Evolutionary conservation across 2,329 filamentous ascomycete species (phyloP), one percentile per base, ranked within the genome.

Genomic region (Diaporthe sp.): DNA sequence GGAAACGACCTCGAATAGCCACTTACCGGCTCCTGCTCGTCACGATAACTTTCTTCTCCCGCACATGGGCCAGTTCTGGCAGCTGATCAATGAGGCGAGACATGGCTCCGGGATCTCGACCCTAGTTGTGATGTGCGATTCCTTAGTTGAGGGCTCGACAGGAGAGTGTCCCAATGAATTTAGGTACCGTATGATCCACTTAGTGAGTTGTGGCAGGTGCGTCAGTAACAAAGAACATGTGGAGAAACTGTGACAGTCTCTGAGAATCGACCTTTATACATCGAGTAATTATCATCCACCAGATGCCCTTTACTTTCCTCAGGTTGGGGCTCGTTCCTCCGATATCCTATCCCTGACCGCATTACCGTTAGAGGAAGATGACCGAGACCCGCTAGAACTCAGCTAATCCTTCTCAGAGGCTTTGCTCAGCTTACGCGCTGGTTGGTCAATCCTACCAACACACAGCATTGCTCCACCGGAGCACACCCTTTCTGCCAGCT

Each of bases 1-100:
- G 8, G 10, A 10, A 15, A 44, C 67, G 6, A 34, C 28, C 34
- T 28, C 8, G 7, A 8, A 13, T 39, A 22, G 9, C 4, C 44
- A 55, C 81, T 72, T 75, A 84, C 83, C 84, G 82, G n/a, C 82
- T 81, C n/a, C 81, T 81, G 61, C 83, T 85, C 39, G 84, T 78
- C 25, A 85, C 81, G 58, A 86, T 80, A 13, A 85, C 73, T 74
- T 83, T 84, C 78, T 82, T 83, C 31, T 81, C 80, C 68, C 79
- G 74, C 8, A 81, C 79, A 55, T 80, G 77, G 28, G 79, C 75
- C 15, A 83, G 84, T 13, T 78, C 77, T 12, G 83, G 82, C n/a
- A 85, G 46, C 42, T 74, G 77, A 65, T 85, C 84, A 51, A 85
- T 82, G 28, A 78, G 74, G 74, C 83, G 82, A 74, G 82, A 77